Evolutionary conservation across 768 basidiomycete genomes (phyloP), one percentile per base, ranked within the genome.

Genomic region (Lactifluus piperatus): DNA sequence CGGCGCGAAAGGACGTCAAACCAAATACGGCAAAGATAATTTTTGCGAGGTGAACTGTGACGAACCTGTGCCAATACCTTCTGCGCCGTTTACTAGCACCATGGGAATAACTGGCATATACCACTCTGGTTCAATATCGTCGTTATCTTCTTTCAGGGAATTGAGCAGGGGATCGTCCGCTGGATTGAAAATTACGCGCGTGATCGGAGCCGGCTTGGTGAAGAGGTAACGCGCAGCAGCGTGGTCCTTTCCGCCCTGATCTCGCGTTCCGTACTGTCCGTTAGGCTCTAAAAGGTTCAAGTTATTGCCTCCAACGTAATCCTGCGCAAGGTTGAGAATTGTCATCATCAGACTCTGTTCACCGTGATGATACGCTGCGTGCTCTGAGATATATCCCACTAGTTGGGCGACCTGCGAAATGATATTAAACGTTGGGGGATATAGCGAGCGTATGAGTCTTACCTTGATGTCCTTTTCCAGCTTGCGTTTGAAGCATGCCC

Each of bases 191-290:
- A 97, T 68, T 2, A 79, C 72, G 56, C 92, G 80, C 39, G 93
- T 83, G 62, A 95, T 81, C 0, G 82, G 74, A 18, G 84, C 80
- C 22, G 90, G 78, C 64, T 85, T 77, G 1, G 97, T 98, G 77
- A 84, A 89, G 69, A 98, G 95, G 70, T 99, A 98, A 83, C 97
- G 85, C 63, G 94, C 86, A 37, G 93, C 89, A 54, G 95, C 97
- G 65, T 93, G 91, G 69, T 99, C 94, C 74, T 97, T 97, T 39
- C 95, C 95, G 52, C 95, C 97, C 70, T 81, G 75, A 57, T 85
- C 85, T 66, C 95, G 91, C 46, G 94, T 97, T 73, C 95, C 95
- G 72, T 88, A 99, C 74, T 97, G 94, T 70, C 97, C 97, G 58
- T 84, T 85, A 9, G 97, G 97, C 50, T 78, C 67, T 46, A 99